phyloP scores from a whole-genome alignment of 768 basidiomycete genomes.

The Russula olivacea region DNA sequence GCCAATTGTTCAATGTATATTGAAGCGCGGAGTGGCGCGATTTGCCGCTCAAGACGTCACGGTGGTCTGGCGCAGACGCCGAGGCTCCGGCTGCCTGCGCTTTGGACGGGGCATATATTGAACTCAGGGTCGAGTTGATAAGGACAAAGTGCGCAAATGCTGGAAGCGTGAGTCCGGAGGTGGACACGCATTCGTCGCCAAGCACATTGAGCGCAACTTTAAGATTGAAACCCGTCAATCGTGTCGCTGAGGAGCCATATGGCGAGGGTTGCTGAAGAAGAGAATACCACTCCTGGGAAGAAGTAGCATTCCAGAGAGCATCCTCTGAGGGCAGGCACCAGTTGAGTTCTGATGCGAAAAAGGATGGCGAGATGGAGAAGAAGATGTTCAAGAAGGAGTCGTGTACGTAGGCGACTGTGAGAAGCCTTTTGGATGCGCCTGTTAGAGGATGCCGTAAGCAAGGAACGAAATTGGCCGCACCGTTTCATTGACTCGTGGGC shows the following conservation, averaged over 20 bases:
- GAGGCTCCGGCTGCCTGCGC: neutral
- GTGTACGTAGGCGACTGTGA: constrained; percentile 42
- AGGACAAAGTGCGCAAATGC: constrained; percentile 27
- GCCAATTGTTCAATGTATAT: constrained; percentile 48
- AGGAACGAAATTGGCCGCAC: constrained; percentile 30
- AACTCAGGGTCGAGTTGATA: constrained; percentile 27
- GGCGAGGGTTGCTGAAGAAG: constrained; percentile 35
- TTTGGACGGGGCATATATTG: constrained; percentile 12
- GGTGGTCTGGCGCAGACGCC: neutral
- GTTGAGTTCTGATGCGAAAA: constrained; percentile 41
- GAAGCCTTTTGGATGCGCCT: constrained; percentile 8
- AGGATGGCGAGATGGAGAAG: constrained; percentile 41
- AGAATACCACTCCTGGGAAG: constrained; percentile 44
- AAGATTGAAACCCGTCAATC: constrained; percentile 20
- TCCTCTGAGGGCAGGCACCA: constrained; percentile 48
- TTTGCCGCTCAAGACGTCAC: constrained; percentile 3
- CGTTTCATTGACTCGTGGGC: constrained; percentile 48
- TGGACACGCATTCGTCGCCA: constrained; percentile 17
- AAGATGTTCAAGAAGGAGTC: constrained; percentile 47
- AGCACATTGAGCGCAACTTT: constrained; percentile 20
- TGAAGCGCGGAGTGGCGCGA: constrained; percentile 35
- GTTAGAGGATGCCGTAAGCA: neutral
- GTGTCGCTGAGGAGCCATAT: constrained; percentile 14
- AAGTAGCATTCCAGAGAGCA: constrained; percentile 42
- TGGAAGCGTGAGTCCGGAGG: constrained; percentile 9